Evolutionary conservation across 768 basidiomycete species (phyloP), one percentile per base, ranked within the genome.

Genomic region (Tricholoma hemisulphureum): DNA sequence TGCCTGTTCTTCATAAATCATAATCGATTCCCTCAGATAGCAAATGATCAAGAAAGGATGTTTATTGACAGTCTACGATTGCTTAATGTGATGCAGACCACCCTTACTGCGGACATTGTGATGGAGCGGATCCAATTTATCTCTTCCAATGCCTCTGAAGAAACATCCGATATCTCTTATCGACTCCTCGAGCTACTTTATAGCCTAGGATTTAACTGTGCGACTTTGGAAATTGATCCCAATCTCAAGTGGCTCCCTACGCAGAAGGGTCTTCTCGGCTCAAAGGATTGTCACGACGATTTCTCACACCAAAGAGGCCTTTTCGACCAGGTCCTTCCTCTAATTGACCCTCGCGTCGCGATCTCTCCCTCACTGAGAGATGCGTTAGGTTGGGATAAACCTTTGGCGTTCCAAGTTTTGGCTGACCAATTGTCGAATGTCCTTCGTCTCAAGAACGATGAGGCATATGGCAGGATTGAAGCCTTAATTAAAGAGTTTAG

Each of bases 231-330:
- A 2, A 11, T 50, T 8, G 57, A 60, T 2, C 57, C 51, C 28
- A 26, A 58, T 34, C 6, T n/a, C 8, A 39, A 45, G 13, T 80
- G 80, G 78, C 59, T 82, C 6, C 80, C 79, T 0, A 78, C 78
- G 2, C 58, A 53, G 13, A 49, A 58, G 23, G 77, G 76, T 4
- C 62, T 81, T n/a, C 56, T 67, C 11, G 58, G 59, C 3, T 64
- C 72, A 16, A 56, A 50, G 1, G 57, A 66, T 13, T 77, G 77
- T 59, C 65, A 67, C 18, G 72, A 74, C 37, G 64, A 65, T 4
- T 2, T 6, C n/a, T 66, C 49, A n/a, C 63, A 60, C 50, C 64
- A 58, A 10, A 56, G 34, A 26, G 55, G 63, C 35, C 68, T 82
- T 2, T 80, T 77, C 53, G 76, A 81, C 55, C 60, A 69, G 29